Evolutionary conservation across 2,329 filamentous ascomycete genomes (phyloP).

Genomic region (Colletotrichum orchidophilum): DNA sequence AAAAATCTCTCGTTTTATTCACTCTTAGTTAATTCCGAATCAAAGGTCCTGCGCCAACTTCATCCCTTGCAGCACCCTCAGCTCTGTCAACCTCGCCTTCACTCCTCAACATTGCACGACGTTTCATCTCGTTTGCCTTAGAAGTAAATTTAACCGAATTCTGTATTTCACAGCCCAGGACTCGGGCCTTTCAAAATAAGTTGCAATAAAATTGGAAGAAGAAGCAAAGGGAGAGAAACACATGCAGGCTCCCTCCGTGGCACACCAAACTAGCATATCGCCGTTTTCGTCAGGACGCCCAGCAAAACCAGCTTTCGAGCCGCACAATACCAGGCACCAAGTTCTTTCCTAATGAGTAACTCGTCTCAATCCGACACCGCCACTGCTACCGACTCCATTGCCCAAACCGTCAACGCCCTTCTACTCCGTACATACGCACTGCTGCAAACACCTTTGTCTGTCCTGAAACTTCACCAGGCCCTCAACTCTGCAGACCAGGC

Average conservation of each 20-base stretch:
- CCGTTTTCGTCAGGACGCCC: conserved; percentile 5
- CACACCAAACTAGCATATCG: background rate
- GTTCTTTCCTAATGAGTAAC: conserved; percentile 20
- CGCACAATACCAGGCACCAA: conserved; percentile 11
- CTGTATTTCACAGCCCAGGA: background rate
- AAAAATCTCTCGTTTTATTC: conserved; percentile 2
- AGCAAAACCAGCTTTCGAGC: background rate
- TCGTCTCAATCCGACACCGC: conserved; percentile 28
- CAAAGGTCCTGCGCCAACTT: conserved; percentile 4
- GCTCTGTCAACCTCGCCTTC: background rate
- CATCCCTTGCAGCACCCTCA: background rate
- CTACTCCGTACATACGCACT: conserved; percentile 29
- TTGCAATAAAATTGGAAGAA: background rate
- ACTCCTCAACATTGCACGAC: background rate
- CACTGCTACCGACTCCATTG: conserved; percentile 26
- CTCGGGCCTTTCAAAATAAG: background rate
- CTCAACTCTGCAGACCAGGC: conserved; percentile 36
- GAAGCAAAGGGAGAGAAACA: background rate
- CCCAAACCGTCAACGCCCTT: conserved; percentile 32
- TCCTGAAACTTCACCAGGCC: conserved; percentile 26
- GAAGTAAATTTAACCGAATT: background rate
- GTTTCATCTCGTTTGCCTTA: background rate
- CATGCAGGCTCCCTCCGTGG: background rate
- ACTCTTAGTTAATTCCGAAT: background rate
- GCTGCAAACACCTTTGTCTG: conserved; percentile 24